phyloP scores from a whole-genome alignment of 805 yeast species.

The Wickerhamiella sorbophila region DNA sequence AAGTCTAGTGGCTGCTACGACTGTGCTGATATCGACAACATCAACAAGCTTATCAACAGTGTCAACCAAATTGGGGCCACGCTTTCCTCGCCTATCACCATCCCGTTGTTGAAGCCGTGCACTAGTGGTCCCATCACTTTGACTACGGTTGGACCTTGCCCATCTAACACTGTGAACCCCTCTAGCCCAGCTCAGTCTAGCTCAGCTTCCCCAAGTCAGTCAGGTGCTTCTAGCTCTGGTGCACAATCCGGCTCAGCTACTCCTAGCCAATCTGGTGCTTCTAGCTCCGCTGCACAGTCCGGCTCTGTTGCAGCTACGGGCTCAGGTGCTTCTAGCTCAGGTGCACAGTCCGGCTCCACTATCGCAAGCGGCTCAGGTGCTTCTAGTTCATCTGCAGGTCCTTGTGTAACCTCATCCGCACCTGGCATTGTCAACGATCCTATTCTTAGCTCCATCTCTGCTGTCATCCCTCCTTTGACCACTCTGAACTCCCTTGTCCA shows the following conservation, averaged over 20 bases:
- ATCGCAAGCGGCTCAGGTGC: neutral
- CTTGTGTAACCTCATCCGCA: neutral
- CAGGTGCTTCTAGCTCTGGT: too few relatives aligned
- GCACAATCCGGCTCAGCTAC: neutral
- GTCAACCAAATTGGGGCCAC: too few relatives aligned
- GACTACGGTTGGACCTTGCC: neutral
- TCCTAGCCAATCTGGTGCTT: neutral
- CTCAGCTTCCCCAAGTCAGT: too few relatives aligned
- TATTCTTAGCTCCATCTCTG: neutral
- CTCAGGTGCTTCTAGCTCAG: neutral
- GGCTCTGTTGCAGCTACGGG: neutral
- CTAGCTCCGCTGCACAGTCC: neutral
- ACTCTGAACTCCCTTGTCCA: conserved; percentile 5
- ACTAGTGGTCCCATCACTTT: too few relatives aligned
- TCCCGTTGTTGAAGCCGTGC: too few relatives aligned
- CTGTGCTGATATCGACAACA: too few relatives aligned
- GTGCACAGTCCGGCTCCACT: neutral
- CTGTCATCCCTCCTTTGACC: neutral
- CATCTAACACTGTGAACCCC: neutral
- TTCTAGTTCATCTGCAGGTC: neutral
- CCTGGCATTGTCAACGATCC: neutral
- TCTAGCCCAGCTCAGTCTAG: neutral
- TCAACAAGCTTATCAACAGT: too few relatives aligned
- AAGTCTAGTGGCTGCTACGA: conserved; percentile 1
- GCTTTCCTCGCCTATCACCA: too few relatives aligned